These are phyloP conservation scores for Trichosanthes truncata DNA, from an alignment of 306 rosid genomes.

Conservation along the genomic window DNA sequence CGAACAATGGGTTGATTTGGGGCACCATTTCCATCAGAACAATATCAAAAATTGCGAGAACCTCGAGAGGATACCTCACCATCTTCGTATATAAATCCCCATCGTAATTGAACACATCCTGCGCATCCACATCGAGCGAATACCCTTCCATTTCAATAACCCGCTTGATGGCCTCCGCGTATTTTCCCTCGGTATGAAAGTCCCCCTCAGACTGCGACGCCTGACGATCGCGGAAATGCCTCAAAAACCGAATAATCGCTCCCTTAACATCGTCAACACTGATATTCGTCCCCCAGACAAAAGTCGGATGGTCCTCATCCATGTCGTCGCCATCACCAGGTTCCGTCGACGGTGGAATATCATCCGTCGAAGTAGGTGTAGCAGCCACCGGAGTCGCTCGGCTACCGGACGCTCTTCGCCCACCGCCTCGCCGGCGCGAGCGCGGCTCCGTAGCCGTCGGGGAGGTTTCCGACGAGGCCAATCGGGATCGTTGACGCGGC, in stretches of 20 bases:
- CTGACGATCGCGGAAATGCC: conserved; percentile 45
- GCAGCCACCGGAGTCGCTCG: conserved; percentile 25
- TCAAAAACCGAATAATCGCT: conserved; percentile 68
- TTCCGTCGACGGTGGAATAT: conserved; percentile 54
- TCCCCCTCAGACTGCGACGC: conserved; percentile 44
- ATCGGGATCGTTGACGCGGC: conserved; percentile 44
- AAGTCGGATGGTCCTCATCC: conserved; percentile 78
- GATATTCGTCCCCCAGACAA: conserved; percentile 91
- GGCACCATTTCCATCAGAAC: conserved; percentile 93
- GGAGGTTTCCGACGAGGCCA: conserved; percentile 54
- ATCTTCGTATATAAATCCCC: conserved; percentile 82
- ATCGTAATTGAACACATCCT: conserved; percentile 76
- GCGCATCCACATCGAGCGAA: conserved; percentile 71
- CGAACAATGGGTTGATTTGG: conserved; percentile 60
- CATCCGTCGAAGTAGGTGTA: conserved; percentile 74
- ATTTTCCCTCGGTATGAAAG: conserved; percentile 63
- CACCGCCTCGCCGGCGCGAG: conserved; percentile 24
- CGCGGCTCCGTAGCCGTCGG: conserved; percentile 41
- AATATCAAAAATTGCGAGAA: conserved; percentile 85
- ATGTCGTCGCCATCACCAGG: conserved; percentile 69
- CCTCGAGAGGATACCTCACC: conserved; percentile 94
- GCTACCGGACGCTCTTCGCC: conserved; percentile 20
- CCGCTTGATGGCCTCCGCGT: conserved; percentile 48
- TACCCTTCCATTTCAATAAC: conserved; percentile 76
- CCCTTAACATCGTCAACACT: conserved; percentile 87